phyloP scores from a whole-genome alignment of 1,139 yeast genomes.

The Yamadazyma diospyri region DNA sequence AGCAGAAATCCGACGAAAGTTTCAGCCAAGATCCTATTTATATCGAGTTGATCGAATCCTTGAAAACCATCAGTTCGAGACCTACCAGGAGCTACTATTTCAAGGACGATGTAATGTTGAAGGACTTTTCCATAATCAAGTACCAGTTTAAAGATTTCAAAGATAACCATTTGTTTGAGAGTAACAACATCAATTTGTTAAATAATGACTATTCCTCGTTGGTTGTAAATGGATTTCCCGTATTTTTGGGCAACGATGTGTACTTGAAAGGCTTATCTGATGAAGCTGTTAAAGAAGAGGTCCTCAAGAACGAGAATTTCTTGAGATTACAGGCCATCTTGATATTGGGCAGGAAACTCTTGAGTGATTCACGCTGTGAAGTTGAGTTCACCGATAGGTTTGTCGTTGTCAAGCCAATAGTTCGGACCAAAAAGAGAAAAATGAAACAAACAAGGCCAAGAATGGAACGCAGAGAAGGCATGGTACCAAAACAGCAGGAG shows the following conservation, averaged over 20 bases:
- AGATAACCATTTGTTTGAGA: constrained; percentile 41
- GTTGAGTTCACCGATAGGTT: constrained; percentile 7
- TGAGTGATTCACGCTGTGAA: constrained; percentile 8
- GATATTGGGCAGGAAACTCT: constrained; percentile 7
- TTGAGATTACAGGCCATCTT: constrained; percentile 8
- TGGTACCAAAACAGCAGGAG: not conserved
- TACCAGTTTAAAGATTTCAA: constrained; percentile 58
- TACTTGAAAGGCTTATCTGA: constrained; percentile 5
- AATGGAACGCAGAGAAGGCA: no score
- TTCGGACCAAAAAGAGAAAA: constrained; percentile 3
- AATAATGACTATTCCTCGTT: constrained; percentile 29
- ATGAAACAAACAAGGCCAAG: not conserved
- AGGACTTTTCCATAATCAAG: constrained; percentile 55
- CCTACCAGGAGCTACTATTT: constrained; percentile 53
- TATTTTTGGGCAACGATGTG: constrained; percentile 23
- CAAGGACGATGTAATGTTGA: constrained; percentile 59
- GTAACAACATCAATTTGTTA: constrained; percentile 29
- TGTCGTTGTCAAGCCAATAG: constrained; percentile 2
- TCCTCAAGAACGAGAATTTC: constrained; percentile 7
- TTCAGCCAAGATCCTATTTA: constrained; percentile 9
- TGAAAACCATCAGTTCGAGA: constrained; percentile 10
- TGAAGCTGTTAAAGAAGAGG: constrained; percentile 3
- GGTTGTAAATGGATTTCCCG: constrained; percentile 20
- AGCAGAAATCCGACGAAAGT: not conserved
- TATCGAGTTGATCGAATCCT: constrained; percentile 8